Base-by-base conservation (phyloP, 176 grass and related monocot genomes). In the Poa annua region DNA sequence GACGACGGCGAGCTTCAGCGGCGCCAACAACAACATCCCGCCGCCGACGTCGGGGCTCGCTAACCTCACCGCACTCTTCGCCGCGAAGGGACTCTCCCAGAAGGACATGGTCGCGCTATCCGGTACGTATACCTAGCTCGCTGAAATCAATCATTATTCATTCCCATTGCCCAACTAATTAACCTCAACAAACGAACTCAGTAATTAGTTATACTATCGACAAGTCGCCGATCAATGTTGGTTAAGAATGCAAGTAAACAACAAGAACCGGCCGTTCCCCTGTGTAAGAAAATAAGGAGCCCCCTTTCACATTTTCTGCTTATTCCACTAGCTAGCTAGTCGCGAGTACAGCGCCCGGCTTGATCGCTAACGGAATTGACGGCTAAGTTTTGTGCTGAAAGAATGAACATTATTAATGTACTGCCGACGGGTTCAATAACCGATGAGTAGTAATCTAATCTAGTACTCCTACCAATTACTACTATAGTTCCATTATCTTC, bases 101-200 rank as follows among this genome's bases (percentile, higher is more conserved):
- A 81, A 77, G 66, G 90, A 96, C 79, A 79, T 96, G 90, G 93
- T 92, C 25, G 90, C 90, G 26, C 90, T 96, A 38, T 78, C 86
- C 39, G 90, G 93, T 96, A 89, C 35, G 42, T 41, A 48, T 48
- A 54, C 29, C 26, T 20, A 33, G 13, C 41, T 73, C 14, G 24
- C 24, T 51, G 45, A 49, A 66, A 47, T 12, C 5, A 24, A 16
- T 64, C 45, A 7, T 22, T 11, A 25, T 13, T 11, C 39, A 68
- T 69, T 71, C 20, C 20, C 35, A 22, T 14, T 70, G 36, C 8
- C 45, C 45, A 65, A 3, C 62, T 33, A 36, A 19, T 15, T 19
- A 35, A 35, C 19, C 14, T 16, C 1, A 4, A 65, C 61, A 34
- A 65, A 62, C 11, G 59, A 65, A 34, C 61, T 65, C 29, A 5